Evolutionary conservation across 2,329 filamentous ascomycete species (phyloP), one percentile per base, ranked within the genome.

Genomic region (Chaetomium sp.): DNA sequence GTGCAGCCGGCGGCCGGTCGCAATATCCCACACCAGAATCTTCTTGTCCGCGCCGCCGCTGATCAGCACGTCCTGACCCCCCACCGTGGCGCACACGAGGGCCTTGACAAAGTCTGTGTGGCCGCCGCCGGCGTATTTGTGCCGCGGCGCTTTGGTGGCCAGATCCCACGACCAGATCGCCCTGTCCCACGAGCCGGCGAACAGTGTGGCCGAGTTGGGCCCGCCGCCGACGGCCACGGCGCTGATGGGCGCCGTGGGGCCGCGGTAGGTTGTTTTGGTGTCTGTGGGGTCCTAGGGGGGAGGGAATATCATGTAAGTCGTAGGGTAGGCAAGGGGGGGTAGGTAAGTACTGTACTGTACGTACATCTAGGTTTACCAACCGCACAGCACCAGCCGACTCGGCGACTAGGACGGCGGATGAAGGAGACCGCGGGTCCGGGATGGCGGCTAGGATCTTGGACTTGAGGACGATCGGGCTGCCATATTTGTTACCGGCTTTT

Each of bases 131-230:
- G 80, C 79, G 63, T 85, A 91, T 60, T 78, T 84, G 59, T 74
- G 78, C n/a, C 74, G 76, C 1, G 75, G 72, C 35, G 75, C 69
- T 44, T 75, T 76, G 3, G 82, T 82, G 14, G 78, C 74, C 36
- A 86, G 74, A 64, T 88, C 79, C 88, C 90, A 96, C 36, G 87
- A 88, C 85, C 91, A 96, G 56, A 97, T 80, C 19, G 83, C 80
- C 73, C 95, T 96, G 73, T 99, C 92, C 94, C 94, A 99, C 57
- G 86, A 94, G 37, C 91, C 92, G 32, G 90, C 90, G 70, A 90
- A 96, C 9, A 96, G 68, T 1, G 79, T 87, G 50, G 43, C 52
- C 3, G 70, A 71, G 57, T 76, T 77, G 33, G 75, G 69, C 11
- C 83, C 79, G 45, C 19, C 19, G 19, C 81, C 85, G 38, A 89